phyloP scores from a whole-genome alignment of 116 monocot species.

The Zostera marina region DNA sequence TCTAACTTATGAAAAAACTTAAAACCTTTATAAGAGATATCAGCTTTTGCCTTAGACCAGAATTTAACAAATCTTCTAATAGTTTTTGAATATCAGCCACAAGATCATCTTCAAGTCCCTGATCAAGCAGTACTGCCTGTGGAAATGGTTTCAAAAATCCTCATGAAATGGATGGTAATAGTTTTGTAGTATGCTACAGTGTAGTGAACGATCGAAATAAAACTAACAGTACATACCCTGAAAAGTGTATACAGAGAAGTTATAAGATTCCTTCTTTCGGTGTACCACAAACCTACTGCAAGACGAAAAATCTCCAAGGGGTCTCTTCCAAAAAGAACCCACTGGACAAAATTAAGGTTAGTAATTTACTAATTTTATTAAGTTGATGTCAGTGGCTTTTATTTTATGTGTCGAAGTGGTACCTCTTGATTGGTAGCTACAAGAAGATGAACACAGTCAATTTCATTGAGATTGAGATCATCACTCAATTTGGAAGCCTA shows the following conservation, averaged over 20 bases:
- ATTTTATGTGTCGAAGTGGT: slow-evolving; percentile 2
- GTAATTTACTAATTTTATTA: too few relatives aligned
- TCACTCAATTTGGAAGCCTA: slow-evolving; percentile 94
- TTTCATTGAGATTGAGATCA: slow-evolving; percentile 92
- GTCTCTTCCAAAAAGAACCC: slow-evolving; percentile 77
- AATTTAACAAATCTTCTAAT: slow-evolving; percentile 51
- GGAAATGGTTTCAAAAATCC: not conserved
- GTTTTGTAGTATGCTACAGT: not conserved
- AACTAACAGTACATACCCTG: slow-evolving; percentile 27
- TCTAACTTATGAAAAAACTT: not conserved
- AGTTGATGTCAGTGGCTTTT: too few relatives aligned
- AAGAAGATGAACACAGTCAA: slow-evolving; percentile 75
- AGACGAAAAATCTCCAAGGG: slow-evolving; percentile 85
- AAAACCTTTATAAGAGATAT: slow-evolving; percentile 69
- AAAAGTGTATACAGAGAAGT: slow-evolving; percentile 75
- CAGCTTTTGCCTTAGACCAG: slow-evolving; percentile 56
- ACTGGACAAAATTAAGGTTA: slow-evolving; percentile 24
- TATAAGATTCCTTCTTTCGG: slow-evolving; percentile 76
- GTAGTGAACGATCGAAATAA: not conserved
- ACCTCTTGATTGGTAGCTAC: slow-evolving; percentile 88
- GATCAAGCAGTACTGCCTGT: slow-evolving; percentile 80
- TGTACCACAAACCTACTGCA: slow-evolving; percentile 92
- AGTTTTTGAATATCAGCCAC: slow-evolving; percentile 56
- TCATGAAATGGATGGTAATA: not conserved
- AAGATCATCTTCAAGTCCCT: slow-evolving; percentile 68